Evolutionary conservation across 495 filamentous ascomycete genomes (phyloP), one percentile per base, ranked within the genome.

Genomic region (Penicillium coffeae): DNA sequence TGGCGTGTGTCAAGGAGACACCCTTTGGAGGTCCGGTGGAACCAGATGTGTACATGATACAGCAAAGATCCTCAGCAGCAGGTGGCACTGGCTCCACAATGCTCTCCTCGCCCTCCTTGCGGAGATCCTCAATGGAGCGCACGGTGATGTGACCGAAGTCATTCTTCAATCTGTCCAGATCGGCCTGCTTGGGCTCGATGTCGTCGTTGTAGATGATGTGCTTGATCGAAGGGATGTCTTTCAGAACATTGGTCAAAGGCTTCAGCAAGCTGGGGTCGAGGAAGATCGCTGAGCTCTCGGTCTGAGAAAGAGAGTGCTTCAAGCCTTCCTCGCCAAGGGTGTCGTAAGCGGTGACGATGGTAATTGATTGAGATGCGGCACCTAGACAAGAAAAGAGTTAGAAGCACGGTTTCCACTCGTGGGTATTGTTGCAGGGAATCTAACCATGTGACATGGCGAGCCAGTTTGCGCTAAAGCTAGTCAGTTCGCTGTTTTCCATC

Each of bases 11-110:
- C 54, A 98, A 69, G 22, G 90, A 83, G 21, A 98, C 93, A 69
- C 93, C 93, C 78, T 97, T 98, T 30, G 93, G 93, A 0, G 90
- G 81, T 41, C 93, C 93, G 3, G 93, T 98, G n/a, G 92, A 95
- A 36, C 93, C 93, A 22, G 93, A 97, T 2, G 93, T 98, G 75
- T 97, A 98, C 93, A 98, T 98, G 67, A 98, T 95, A 65, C 93
- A 96, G 78, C 87, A 93, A 10, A 98, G 80, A 64, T 96, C 92
- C 41, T 96, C 88, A 2, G 88, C 78, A 20, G 74, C 68, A 3
- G 93, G 91, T 33, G 90, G 86, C 14, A 88, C 83, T 14, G 88
- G 81, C 8, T 96, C 91, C 38, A 83, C 81, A 8, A 80, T 83
- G 61, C 94, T 93, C 51, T 88, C 83, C 66, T 90, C 79, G 58